phyloP scores from a whole-genome alignment of 345 rosid species.

The Sapria himalayana region DNA sequence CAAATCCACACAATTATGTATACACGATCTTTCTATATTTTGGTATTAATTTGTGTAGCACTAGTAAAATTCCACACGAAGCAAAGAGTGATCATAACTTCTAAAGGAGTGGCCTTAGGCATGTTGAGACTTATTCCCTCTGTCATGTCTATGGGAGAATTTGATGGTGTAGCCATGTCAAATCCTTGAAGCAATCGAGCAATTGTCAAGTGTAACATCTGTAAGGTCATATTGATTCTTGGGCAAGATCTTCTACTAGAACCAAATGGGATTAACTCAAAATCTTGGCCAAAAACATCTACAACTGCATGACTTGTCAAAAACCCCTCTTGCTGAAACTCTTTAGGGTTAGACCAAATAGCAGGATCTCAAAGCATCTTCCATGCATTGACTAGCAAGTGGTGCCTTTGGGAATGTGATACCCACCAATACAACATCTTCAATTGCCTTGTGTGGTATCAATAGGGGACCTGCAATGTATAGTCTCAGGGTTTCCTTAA shows the following conservation, averaged over 20 bases:
- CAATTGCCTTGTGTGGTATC: conserved; percentile 12
- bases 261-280: conserved; percentile 19
- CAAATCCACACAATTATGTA: too few species aligned
- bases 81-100: conserved; percentile 17
- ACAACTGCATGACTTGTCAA: conserved; percentile 8
- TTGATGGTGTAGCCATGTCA: conserved; percentile 10
- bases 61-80: too few species aligned
- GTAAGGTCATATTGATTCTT: conserved; percentile 12
- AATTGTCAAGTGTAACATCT: conserved; percentile 14
- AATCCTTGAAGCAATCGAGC: conserved; percentile 23
- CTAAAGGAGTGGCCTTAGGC: conserved; percentile 21
- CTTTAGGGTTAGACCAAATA: conserved; percentile 11
- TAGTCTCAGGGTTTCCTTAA: conserved; percentile 21
- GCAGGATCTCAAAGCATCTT: conserved; percentile 21
- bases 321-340: conserved; percentile 19
- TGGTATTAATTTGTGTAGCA: too few species aligned
- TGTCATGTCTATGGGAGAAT: conserved; percentile 16
- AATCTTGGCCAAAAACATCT: conserved; percentile 15
- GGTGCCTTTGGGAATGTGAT: conserved; percentile 19
- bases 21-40: too few species aligned
- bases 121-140: conserved; percentile 12
- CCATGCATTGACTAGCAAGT: conserved; percentile 8
- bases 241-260: conserved; percentile 20
- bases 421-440: conserved; percentile 15
- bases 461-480: conserved; percentile 17